Evolutionary conservation across 768 basidiomycete species (phyloP).

Genomic region (Multifurca ochricompacta): DNA sequence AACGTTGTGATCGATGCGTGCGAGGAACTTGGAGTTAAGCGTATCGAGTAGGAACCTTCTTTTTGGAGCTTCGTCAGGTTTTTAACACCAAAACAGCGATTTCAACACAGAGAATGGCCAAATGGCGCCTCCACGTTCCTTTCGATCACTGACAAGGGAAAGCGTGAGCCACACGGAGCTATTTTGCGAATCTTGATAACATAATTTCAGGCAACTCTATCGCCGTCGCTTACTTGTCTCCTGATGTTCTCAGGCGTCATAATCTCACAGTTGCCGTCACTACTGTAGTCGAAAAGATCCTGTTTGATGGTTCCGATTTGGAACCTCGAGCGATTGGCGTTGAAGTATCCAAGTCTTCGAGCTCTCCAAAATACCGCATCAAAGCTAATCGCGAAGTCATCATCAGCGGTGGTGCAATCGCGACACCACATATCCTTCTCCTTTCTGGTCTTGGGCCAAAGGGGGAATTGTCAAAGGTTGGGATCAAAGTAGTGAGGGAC

Average conservation of each 20-base stretch:
- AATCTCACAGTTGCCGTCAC: constrained; percentile 18
- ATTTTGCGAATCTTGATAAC: not conserved
- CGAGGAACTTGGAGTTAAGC: constrained; percentile 16
- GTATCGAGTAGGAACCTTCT: constrained; percentile 1
- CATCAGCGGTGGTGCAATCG: constrained; percentile 21
- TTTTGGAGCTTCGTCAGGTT: not conserved
- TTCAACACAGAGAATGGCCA: constrained; percentile 16
- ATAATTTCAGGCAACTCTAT: constrained; percentile 7
- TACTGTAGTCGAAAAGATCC: constrained; percentile 8
- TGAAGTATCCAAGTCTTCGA: constrained; percentile 7
- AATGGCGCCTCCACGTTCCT: constrained; percentile 12
- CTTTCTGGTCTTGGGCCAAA: constrained; percentile 37
- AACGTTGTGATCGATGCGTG: constrained; percentile 7
- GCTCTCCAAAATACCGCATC: constrained; percentile 6
- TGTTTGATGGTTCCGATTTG: constrained; percentile 10
- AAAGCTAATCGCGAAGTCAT: constrained; percentile 22
- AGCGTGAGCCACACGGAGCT: not conserved
- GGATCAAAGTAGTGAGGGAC: constrained; percentile 23
- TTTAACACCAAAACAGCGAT: constrained; percentile 3
- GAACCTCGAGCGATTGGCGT: constrained; percentile 17
- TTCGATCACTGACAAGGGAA: constrained; percentile 7
- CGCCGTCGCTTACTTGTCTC: constrained; percentile 16
- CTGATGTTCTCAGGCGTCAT: constrained; percentile 26
- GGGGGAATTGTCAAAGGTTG: constrained; percentile 25
- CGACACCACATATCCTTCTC: constrained; percentile 34